Percentiles rank a stretch among this genome's conserved stretches.
Conservation (phyloP, 352 stramenopile species). For the Globisporangium middletonii region DNA sequence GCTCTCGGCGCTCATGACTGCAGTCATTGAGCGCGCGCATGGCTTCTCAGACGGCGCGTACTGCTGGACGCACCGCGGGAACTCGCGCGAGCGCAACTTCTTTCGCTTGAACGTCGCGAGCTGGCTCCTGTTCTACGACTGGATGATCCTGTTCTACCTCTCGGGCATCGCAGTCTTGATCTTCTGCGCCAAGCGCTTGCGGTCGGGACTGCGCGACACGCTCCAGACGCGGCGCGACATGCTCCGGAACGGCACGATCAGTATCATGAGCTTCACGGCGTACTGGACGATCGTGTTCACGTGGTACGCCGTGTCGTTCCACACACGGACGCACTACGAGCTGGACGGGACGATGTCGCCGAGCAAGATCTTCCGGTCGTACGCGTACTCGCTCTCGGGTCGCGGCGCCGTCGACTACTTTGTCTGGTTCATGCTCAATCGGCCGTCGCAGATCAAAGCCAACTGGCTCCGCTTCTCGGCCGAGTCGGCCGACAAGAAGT, state of each 20-base stretch:
- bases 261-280: constrained; percentile 75
- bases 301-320: constrained; percentile 77
- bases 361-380: constrained; percentile 57
- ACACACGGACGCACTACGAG: constrained; percentile 39
- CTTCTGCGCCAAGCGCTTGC: constrained; percentile 58
- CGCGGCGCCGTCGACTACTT: constrained; percentile 73
- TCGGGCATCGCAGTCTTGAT: constrained; percentile 63
- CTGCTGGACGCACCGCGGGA: constrained; percentile 74
- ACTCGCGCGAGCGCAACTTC: constrained; percentile 40
- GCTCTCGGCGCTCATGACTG: constrained; percentile 34
- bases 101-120: constrained; percentile 65
- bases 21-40: constrained; percentile 28
- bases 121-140: constrained; percentile 80
- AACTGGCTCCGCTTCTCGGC: constrained; percentile 73
- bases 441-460: constrained; percentile 35
- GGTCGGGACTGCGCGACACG: constrained; percentile 63
- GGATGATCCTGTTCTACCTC: constrained; percentile 83
- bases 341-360: constrained; percentile 28
- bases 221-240: constrained; percentile 72
- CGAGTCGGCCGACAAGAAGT: constrained; percentile 78
- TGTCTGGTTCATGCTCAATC: constrained; percentile 86
- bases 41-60: constrained; percentile 70
- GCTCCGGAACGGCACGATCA: constrained; percentile 70
- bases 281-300: constrained; percentile 82
- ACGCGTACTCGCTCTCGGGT: constrained; percentile 59